A percentile compares a stretch with the other conserved stretches of the same genome.
Conservation (phyloP, 148 eudicot species). For the Camellia lanceoleosa region DNA sequence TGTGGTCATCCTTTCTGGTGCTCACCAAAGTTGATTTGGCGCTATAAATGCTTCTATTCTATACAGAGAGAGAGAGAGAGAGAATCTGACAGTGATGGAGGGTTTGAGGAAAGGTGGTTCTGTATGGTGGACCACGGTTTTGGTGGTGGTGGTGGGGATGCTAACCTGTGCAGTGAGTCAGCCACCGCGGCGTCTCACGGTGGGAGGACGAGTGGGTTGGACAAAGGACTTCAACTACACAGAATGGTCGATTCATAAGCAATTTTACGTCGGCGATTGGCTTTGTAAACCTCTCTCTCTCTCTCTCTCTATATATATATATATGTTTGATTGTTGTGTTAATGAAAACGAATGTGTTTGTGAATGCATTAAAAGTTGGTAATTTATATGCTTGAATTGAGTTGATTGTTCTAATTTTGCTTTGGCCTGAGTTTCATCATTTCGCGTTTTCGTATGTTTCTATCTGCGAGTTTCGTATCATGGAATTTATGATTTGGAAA, state of each 20-base stretch:
- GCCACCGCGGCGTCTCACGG: conserved; percentile 37
- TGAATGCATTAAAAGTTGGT: too few relatives aligned
- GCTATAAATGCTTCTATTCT: background rate
- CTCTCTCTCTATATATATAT: background rate
- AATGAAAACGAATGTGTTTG: too few relatives aligned
- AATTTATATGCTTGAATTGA: background rate
- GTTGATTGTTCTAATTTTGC: background rate
- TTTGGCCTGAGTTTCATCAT: background rate
- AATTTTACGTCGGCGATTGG: conserved; percentile 64
- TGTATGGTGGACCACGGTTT: conserved; percentile 20
- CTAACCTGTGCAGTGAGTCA: conserved; percentile 18
- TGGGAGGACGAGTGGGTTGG: conserved; percentile 57
- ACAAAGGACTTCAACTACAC: conserved; percentile 41
- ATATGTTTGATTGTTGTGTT: background rate
- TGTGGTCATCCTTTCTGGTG: background rate
- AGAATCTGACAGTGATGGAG: conserved; percentile 9
- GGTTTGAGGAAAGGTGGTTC: background rate
- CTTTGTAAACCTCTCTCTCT: conserved; percentile 35
- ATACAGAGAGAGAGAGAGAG: background rate
- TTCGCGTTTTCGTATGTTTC: background rate
- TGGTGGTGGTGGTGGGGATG: conserved; percentile 28
- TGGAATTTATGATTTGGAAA: too few relatives aligned
- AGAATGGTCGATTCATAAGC: conserved; percentile 43
- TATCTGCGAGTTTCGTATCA: too few relatives aligned
- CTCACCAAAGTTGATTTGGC: conserved; percentile 11